phyloP scores from a whole-genome alignment of 352 stramenopile species.

The Phytophthora vignae region DNA sequence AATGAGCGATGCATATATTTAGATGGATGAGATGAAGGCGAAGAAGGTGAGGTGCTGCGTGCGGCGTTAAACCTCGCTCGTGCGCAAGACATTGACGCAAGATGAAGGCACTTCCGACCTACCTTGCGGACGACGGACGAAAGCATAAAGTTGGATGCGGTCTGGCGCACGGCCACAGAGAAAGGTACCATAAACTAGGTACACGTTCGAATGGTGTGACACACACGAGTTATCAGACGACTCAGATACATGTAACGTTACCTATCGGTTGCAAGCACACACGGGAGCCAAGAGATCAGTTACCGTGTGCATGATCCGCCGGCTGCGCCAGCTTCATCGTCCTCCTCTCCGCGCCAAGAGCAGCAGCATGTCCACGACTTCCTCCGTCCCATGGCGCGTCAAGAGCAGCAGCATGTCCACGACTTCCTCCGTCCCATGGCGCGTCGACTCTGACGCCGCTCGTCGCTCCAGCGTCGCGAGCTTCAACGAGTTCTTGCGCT shows the following conservation, averaged over 20 bases:
- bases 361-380: too few species aligned
- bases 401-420: too few species aligned
- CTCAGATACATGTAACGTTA: too few species aligned
- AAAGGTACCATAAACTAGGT: background rate
- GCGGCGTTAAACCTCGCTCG: background rate
- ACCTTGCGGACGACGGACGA: constrained; percentile 10
- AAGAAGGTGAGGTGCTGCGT: constrained; percentile 2
- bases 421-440: too few species aligned
- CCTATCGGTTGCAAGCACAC: too few species aligned
- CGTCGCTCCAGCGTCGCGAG: constrained; percentile 21
- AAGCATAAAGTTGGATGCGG: constrained; percentile 7
- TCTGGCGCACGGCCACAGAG: constrained; percentile 2
- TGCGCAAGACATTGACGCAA: constrained; percentile 5
- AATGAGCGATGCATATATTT: background rate
- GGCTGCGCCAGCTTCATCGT: too few species aligned
- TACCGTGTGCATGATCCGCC: too few species aligned
- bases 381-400: too few species aligned
- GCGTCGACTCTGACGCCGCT: constrained; percentile 2
- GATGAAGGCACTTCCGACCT: background rate
- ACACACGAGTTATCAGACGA: constrained; percentile 3
- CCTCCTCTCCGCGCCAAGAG: too few species aligned
- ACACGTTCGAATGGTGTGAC: background rate
- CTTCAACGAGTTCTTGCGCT: constrained; percentile 36
- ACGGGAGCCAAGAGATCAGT: too few species aligned
- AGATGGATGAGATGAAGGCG: constrained; percentile 6